Percentiles rank a stretch among this genome's conserved stretches.
Evolutionary conservation across 208 protist species (phyloP).

Genomic region (Acanthamoeba culbertsoni): DNA sequence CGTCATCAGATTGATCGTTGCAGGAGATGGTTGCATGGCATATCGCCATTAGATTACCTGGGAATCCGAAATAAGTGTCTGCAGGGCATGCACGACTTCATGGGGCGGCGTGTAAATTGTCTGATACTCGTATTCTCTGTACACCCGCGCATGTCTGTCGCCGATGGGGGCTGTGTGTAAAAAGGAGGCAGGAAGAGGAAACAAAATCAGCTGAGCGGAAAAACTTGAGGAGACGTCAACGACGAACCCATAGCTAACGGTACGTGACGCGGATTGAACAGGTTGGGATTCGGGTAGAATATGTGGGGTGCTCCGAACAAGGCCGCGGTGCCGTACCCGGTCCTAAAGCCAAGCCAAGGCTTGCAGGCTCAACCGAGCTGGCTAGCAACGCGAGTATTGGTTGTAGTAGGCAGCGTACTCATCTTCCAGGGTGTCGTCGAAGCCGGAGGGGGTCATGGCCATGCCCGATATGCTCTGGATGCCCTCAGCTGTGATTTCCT

Average conservation of each 20-base stretch:
- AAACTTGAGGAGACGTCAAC: background rate
- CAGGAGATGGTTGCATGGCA: too few relatives aligned
- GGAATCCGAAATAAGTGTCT: slow-evolving; percentile 12
- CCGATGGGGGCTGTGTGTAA: background rate
- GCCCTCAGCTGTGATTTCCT: background rate
- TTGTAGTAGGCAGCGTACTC: background rate
- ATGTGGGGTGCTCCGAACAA: slow-evolving; percentile 17
- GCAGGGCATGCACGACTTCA: slow-evolving; percentile 27
- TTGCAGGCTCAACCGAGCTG: background rate
- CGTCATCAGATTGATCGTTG: too few relatives aligned
- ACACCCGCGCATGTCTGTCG: background rate
- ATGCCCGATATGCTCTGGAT: slow-evolving; percentile 4
- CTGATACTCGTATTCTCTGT: slow-evolving; percentile 38
- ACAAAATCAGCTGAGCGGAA: background rate
- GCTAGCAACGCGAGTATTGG: background rate
- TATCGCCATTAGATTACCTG: too few relatives aligned
- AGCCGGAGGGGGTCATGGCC: slow-evolving; percentile 33
- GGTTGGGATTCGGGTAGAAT: slow-evolving; percentile 47
- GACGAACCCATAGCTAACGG: slow-evolving; percentile 1
- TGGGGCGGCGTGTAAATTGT: slow-evolving; percentile 29
- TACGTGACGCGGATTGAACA: background rate
- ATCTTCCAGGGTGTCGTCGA: slow-evolving; percentile 46
- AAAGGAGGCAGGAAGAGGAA: background rate
- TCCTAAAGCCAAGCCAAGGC: background rate
- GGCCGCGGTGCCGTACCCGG: slow-evolving; percentile 13